Conservation (phyloP, 768 basidiomycete species). For the Panaeolus cyanescens region DNA sequence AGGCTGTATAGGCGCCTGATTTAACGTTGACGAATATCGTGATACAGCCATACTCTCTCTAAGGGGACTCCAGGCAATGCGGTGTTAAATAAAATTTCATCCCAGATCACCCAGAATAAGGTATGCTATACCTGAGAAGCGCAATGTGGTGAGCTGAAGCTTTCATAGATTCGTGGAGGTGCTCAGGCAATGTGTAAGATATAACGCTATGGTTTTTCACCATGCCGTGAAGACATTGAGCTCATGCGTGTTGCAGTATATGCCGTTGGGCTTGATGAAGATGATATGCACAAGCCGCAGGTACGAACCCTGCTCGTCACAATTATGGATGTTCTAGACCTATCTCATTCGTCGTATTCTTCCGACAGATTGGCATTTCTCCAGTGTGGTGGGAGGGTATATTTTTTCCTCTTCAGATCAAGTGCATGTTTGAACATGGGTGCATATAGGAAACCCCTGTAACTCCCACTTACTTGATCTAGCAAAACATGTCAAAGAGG, state of each 20-base stretch:
- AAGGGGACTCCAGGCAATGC: constrained; percentile 18
- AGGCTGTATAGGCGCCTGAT: not conserved
- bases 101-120: constrained; percentile 77
- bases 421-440: not conserved
- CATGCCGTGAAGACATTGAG: not conserved
- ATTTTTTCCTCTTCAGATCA: constrained; percentile 7
- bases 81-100: constrained; percentile 75
- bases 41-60: constrained; percentile 33
- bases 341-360: too few species aligned
- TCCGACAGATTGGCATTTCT: constrained; percentile 88
- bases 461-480: constrained; percentile 86
- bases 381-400: constrained; percentile 94
- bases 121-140: constrained; percentile 30
- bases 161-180: constrained; percentile 53
- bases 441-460: constrained; percentile 73
- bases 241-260: constrained; percentile 53
- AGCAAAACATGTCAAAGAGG: constrained; percentile 77
- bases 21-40: constrained; percentile 24
- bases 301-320: constrained; percentile 32
- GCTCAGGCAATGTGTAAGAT: constrained; percentile 85
- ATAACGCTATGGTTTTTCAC: not conserved
- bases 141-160: not conserved
- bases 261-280: constrained; percentile 73
- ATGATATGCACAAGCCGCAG: constrained; percentile 86
- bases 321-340: not conserved